Evolutionary conservation across 768 basidiomycete species (phyloP), one percentile per base, ranked within the genome.

Genomic region (Sporobolomyces pararoseus): DNA sequence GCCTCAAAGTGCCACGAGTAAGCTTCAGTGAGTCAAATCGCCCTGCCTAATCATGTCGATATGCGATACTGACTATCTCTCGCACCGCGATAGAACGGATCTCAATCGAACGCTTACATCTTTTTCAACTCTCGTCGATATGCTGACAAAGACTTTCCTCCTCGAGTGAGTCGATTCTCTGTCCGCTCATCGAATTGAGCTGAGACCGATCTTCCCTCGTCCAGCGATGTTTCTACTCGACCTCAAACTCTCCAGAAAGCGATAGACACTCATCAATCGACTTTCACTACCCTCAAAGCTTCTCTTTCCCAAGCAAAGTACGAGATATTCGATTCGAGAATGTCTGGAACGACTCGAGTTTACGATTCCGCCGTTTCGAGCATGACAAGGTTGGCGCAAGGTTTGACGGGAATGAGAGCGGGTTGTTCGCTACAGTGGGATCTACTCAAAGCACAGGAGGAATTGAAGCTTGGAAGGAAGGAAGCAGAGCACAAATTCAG

Each of bases 371-470:
- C 42, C 16, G 88, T 97, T 16, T 87, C 87, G 68, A 88, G 88
- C 75, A 82, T 99, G 75, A 94, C 89, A 68, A 83, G 92, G 23
- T 84, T 99, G 7, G 96, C 91, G 1, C 95, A 99, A 77, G 94
- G 98, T 81, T 80, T 99, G 46, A 93, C 88, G 65, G 93, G 95
- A 31, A 81, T 98, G 67, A 81, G 95, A 54, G 87, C 89, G 66
- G 89, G 92, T 2, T 91, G 88, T 10, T 84, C 85, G 39, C 79
- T 98, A 42, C 93, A 97, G 77, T 86, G 88, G 70, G 90, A 94
- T 57, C 79, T 97, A 34, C 85, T 88, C 19, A 84, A 84, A 73
- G 88, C 89, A 2, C 79, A 82, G 51, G 58, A 66, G 47, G 69
- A 73, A 31, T 51, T 7, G 25, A 14, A 32, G 13, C 29, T 37